Base-by-base conservation (phyloP, 305 asterid species). In the Fraxinus latifolia region DNA sequence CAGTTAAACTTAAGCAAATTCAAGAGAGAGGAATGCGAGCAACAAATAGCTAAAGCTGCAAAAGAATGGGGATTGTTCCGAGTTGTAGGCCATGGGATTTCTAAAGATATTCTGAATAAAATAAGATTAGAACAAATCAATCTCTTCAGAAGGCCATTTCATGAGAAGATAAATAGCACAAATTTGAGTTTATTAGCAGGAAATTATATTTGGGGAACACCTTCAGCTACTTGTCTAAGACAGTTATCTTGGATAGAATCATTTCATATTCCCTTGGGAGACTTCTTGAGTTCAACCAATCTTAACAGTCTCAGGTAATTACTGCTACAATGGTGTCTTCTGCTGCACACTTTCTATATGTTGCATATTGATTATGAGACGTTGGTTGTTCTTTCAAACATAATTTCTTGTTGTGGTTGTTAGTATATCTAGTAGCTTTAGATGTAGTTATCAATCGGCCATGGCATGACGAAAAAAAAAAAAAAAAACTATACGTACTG, bases 201-300 rank as follows among this genome's bases (percentile, higher is more conserved):
- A 68, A 88, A 92, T 82, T 95, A 95, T 32, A 87, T 93, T 0
- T 95, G 96, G 97, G 97, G 98, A n/a, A 78, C 97, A 8, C 98
- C 98, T 17, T 79, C 94, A 0, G 93, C 97, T 0, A 90, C 92
- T 34, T 81, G 84, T 25, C 73, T 93, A 47, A 17, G 81, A 11
- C 95, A 95, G 85, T 27, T 95, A 4, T 88, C 97, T 19, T 95
- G 98, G 97, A 92, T 95, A 0, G 98, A 95, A 86, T 93, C 98
- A 23, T 95, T 91, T 80, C 98, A 95, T 42, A 91, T 95, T 0
- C 89, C 86, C n/a, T 83, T 95, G 42, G 85, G 74, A 14, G 92
- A 87, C 79, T 80, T 92, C 17, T 82, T 90, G 53, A 78, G 81
- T 44, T 77, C 88, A 4, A 81, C 77, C 60, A 82, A 79, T 62